These are phyloP conservation scores for Fusarium concolor DNA, from an alignment of 2,329 filamentous ascomycete species.

Conservation along the genomic window DNA sequence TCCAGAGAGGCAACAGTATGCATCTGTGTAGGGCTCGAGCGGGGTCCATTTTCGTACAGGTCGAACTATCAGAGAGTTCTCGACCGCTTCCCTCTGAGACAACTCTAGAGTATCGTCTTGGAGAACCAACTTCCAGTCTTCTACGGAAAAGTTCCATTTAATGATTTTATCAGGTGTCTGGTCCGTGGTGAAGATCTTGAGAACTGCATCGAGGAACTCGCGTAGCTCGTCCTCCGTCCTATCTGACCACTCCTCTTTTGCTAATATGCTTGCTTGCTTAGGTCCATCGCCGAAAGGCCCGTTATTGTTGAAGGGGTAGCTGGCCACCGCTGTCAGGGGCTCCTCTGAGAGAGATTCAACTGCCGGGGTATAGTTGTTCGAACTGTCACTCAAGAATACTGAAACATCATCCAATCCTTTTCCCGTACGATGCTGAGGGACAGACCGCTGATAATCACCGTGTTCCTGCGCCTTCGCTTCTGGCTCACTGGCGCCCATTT, in stretches of 20 bases:
- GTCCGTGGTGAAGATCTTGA: constrained; percentile 13
- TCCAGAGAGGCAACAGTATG: constrained; percentile 20
- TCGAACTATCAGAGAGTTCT: background rate
- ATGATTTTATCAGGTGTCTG: constrained; percentile 7
- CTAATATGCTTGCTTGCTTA: background rate
- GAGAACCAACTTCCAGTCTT: constrained; percentile 20
- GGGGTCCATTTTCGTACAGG: background rate
- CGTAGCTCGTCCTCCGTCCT: constrained; percentile 19
- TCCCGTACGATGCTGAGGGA: background rate
- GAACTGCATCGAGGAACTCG: constrained; percentile 15
- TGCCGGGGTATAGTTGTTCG: background rate
- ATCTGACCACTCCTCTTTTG: constrained; percentile 7
- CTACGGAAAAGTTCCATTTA: constrained; percentile 16
- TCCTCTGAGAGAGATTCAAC: background rate
- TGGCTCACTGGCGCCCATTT: background rate
- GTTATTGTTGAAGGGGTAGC: background rate
- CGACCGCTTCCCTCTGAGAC: background rate
- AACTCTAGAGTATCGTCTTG: background rate
- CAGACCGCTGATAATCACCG: background rate
- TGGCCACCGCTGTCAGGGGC: background rate
- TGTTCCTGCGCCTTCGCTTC: background rate
- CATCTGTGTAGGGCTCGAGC: background rate
- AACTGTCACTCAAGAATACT: background rate
- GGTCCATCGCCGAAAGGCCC: background rate
- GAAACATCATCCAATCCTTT: background rate